Conservation (phyloP, 495 filamentous ascomycete species). For the Neurospora sp. region DNA sequence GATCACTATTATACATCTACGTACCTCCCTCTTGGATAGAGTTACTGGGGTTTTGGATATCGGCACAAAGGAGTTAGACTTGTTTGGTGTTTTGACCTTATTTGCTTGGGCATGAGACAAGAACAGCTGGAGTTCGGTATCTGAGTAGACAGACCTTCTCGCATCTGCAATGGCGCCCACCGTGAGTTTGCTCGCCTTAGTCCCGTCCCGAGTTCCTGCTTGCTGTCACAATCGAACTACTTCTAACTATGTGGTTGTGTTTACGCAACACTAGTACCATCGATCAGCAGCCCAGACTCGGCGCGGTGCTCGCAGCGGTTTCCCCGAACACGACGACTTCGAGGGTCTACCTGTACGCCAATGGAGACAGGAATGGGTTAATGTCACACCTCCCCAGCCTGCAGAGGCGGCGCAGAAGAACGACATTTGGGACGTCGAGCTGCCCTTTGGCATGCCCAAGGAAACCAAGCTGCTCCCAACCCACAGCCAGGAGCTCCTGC, state of each 20-base stretch:
- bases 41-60: background rate
- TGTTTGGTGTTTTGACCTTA: background rate
- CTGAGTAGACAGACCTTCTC: background rate
- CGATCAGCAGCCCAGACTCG: conserved; percentile 55
- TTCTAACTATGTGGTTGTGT: background rate
- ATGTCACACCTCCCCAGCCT: conserved; percentile 54
- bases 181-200: conserved; percentile 11
- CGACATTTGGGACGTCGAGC: conserved; percentile 46
- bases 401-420: conserved; percentile 41
- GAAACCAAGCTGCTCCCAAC: conserved; percentile 72
- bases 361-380: conserved; percentile 69
- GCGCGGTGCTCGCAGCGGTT: conserved; percentile 57
- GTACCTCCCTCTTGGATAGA: background rate
- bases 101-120: background rate
- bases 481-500: conserved; percentile 74
- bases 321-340: conserved; percentile 88
- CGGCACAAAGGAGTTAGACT: background rate
- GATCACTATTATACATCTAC: background rate
- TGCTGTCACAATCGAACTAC: background rate
- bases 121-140: background rate
- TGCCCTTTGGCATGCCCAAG: conserved; percentile 67
- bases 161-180: conserved; percentile 18
- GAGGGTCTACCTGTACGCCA: conserved; percentile 86
- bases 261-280: conserved; percentile 22
- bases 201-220: background rate